Evolutionary conservation across 768 basidiomycete species (phyloP), one percentile per base, ranked within the genome.

Genomic region (Psilocybe cyanescens): DNA sequence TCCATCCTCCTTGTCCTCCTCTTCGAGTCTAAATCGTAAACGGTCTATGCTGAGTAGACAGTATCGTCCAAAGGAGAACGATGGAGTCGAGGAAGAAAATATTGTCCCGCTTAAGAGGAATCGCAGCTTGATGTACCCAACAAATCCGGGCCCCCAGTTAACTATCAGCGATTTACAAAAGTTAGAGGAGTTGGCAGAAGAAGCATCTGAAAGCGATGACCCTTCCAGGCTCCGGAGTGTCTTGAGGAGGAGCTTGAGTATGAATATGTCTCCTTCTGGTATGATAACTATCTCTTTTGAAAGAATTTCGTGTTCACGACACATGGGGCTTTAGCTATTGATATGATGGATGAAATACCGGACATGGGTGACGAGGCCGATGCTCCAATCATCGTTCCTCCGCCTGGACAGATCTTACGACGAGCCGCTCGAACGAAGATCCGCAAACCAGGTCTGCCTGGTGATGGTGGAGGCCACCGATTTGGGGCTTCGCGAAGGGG

Each of bases 391-490:
- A 92, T 97, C 62, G 86, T 92, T 17, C 91, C 94, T 48, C 90
- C 88, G 28, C 94, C 94, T 1, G 92, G 92, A 6, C 91, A 89
- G 73, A 94, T 95, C 67, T 82, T 99, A 11, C 91, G 95, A 19
- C 90, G 97, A 39, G 86, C 95, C 8, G 95, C 95, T 3, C 87
- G 97, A 12, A 99, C 97, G 1, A 95, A 95, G 79, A 97, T 99
- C 67, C 90, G 97, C 37, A 99, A 99, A 77, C 81, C 88, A 12
- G 84, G 86, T 4, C 73, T 90, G 5, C 81, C 85, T 12, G 91
- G 87, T 24, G 93, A 92, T 74, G 91, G 90, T 9, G 87, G 85
- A 35, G 92, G 92, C 1, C 93, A 93, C 81, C 89, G 94, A 9
- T 96, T 96, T 75, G 82, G 83, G 37, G 74, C 85, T 28, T 76